phyloP scores from a whole-genome alignment of 225 moss, liverwort and hornwort species.

The Pseudisothecium myosuroides region DNA sequence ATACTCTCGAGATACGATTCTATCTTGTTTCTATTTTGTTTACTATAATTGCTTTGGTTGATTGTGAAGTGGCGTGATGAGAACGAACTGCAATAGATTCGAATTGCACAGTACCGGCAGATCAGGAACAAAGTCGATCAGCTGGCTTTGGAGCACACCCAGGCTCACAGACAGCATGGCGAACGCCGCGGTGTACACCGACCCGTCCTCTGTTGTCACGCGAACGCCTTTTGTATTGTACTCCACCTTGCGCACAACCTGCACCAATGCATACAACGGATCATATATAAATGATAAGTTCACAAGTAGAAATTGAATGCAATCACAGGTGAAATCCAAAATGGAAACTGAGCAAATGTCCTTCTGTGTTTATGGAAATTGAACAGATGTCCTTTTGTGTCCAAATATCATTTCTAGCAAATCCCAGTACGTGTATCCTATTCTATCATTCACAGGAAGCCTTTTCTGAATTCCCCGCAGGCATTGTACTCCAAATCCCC shows the following conservation, averaged over 20 bases:
- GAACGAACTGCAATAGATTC: neutral
- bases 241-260: constrained; percentile 20
- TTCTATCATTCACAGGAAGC: too few species aligned
- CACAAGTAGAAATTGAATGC: neutral
- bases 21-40: neutral
- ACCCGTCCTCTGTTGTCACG: constrained; percentile 51
- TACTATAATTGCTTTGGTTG: neutral
- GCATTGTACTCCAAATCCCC: too few species aligned
- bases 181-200: constrained; percentile 34
- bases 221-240: constrained; percentile 26
- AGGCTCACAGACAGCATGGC: constrained; percentile 55
- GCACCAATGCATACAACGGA: neutral
- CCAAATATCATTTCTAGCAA: neutral
- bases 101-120: constrained; percentile 8
- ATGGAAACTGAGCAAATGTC: neutral
- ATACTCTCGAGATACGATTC: neutral
- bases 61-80: neutral
- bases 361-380: neutral
- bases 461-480: too few species aligned
- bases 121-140: constrained; percentile 46
- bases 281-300: neutral
- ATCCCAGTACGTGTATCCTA: too few species aligned
- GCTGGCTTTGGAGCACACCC: constrained; percentile 63
- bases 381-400: neutral
- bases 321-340: neutral